Base-by-base conservation (phyloP, 768 basidiomycete genomes). In the Phylloporus scabripes region DNA sequence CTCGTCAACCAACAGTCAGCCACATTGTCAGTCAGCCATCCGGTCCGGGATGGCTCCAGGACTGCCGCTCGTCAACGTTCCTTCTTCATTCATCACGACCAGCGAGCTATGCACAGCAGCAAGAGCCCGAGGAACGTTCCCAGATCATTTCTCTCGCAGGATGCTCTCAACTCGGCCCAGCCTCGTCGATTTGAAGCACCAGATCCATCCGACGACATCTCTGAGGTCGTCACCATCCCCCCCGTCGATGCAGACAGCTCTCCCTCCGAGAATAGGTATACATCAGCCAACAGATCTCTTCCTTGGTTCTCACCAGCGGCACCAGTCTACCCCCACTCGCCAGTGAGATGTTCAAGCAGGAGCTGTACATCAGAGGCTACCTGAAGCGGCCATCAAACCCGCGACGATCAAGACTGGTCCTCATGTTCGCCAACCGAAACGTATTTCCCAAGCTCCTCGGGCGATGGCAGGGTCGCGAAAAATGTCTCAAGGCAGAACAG, bases 361-460 rank as follows among this genome's bases (percentile, higher is more conserved):
- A 67, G 41, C 51, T 67, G 3, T 67, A 60, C 41, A 32, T 39
- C 45, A 53, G 53, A 45, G 65, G 65, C 15, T 67, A 65, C 51
- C 15, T 63, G 37, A 59, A 49, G 49, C 49, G 55, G 17, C 21
- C 50, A 24, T 37, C 52, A 8, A 58, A 40, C 20, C 32, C 38
- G 4, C 52, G 43, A 28, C 50, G 34, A 17, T 17, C 51, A 38
- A 51, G 32, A 42, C 31, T 24, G 6, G 10, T 26, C 37, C 12
- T 53, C 40, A n/a, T 32, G 45, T 43, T 44, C 9, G 7, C 24
- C 43, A 58, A 17, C 37, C 23, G 50, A 20, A 50, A 32, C 12
- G 17, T 45, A 20, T 52, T 54, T 8, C 51, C 56, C 5, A 49
- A 53, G 28, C 52, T 51, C n/a, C 40, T 64, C 14, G 55, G 64